These are phyloP conservation scores for Yamadazyma sp. DNA, from an alignment of 1,139 yeast genomes.

Conservation along the genomic window DNA sequence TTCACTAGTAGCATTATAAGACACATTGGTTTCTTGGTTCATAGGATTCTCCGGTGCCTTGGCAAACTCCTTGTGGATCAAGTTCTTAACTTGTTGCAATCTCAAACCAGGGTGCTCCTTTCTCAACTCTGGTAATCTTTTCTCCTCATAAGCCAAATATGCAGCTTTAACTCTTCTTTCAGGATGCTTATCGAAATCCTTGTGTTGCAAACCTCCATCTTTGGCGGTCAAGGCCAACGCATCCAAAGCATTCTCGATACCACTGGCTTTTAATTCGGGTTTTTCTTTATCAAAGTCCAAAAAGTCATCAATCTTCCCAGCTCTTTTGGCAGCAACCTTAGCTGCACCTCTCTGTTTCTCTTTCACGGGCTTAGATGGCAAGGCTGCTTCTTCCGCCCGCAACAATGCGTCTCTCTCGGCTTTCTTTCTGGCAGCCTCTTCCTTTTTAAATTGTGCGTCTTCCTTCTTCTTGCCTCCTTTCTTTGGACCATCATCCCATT, in stretches of 20 bases:
- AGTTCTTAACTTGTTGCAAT: constrained; percentile 73
- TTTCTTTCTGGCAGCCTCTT: constrained; percentile 64
- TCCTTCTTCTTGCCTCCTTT: constrained; percentile 70
- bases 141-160: constrained; percentile 66
- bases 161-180: constrained; percentile 90
- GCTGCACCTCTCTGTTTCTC: constrained; percentile 69
- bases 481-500: constrained; percentile 76
- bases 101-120: constrained; percentile 81
- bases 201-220: constrained; percentile 55
- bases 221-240: constrained; percentile 66
- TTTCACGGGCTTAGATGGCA: constrained; percentile 57
- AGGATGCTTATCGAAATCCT: constrained; percentile 81
- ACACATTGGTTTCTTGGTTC: constrained; percentile 69
- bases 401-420: constrained; percentile 60
- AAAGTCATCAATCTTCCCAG: constrained; percentile 67
- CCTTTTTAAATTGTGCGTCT: constrained; percentile 58
- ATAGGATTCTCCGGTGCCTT: constrained; percentile 81
- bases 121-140: constrained; percentile 69
- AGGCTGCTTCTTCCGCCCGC: constrained; percentile 62
- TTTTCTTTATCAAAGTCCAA: constrained; percentile 49
- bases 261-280: constrained; percentile 66
- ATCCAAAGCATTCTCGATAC: constrained; percentile 76
- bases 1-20: constrained; percentile 59
- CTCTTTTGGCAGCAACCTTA: constrained; percentile 60
- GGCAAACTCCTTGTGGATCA: constrained; percentile 77